Percentiles rank a stretch among this genome's conserved stretches.
phyloP scores from a whole-genome alignment of 768 basidiomycete genomes.

The Lactifluus piperatus region DNA sequence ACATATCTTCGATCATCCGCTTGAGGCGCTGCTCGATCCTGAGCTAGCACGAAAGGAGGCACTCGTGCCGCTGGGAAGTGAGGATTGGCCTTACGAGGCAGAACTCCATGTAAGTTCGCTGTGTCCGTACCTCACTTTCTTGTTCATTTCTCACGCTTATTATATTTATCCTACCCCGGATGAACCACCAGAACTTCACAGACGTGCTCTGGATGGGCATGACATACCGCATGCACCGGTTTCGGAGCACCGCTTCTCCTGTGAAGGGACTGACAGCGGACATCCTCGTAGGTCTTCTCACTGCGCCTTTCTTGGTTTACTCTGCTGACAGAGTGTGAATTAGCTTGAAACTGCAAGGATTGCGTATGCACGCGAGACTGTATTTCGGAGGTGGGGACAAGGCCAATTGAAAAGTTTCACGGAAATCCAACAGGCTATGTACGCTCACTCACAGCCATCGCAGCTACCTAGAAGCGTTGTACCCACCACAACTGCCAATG shows the following conservation, averaged over 20 bases:
- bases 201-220: slow-evolving; percentile 39
- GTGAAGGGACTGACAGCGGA: slow-evolving; percentile 81
- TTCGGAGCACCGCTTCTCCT: slow-evolving; percentile 68
- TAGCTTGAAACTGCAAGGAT: slow-evolving; percentile 63
- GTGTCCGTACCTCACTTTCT: not conserved
- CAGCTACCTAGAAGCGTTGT: not conserved
- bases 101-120: slow-evolving; percentile 48
- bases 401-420: slow-evolving; percentile 33
- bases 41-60: slow-evolving; percentile 34
- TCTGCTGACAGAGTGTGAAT: not conserved
- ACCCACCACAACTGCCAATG: not conserved
- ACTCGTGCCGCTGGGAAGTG: slow-evolving; percentile 50
- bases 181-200: slow-evolving; percentile 38
- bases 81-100: slow-evolving; percentile 74
- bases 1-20: slow-evolving; percentile 69
- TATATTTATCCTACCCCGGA: not conserved
- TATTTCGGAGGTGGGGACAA: slow-evolving; percentile 51
- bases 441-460: not conserved
- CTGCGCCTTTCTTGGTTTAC: not conserved
- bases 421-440: slow-evolving; percentile 20
- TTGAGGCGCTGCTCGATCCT: slow-evolving; percentile 66
- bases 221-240: slow-evolving; percentile 75
- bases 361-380: slow-evolving; percentile 43
- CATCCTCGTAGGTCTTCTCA: slow-evolving; percentile 49
- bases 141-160: not conserved